Base-by-base conservation (phyloP, 208 protist species). In the Leishmania tarentolae region DNA sequence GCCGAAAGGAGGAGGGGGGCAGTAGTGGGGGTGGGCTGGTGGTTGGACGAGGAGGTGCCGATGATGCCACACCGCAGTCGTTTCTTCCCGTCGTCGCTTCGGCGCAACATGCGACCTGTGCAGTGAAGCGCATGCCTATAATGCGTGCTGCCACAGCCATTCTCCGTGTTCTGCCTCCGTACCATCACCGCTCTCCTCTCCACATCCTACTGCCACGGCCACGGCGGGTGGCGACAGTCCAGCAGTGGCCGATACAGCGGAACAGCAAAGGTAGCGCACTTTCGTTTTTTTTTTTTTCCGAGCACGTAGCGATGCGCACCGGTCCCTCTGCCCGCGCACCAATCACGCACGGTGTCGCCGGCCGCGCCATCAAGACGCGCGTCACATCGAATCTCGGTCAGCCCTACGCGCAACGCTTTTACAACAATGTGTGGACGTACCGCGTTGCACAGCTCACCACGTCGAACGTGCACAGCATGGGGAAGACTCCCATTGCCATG, bases 371-470 rank as follows among this genome's bases (percentile, higher is more conserved):
- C 68, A 97, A 97, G 75, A 91, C 88, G 7, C 93, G 91, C 47
- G 89, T 97, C 19, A 74, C 80, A 61, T 95, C 92, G 2, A 97
- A 97, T 71, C 72, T 92, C 21, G 88, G 87, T 19, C 88, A 91
- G 50, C 87, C 91, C 40, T 92, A 90, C 75, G 86, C 88, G 31
- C 79, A 86, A 37, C 91, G 94, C 53, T 94, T 94, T 82, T 93
- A 89, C 75, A 93, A 96, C 80, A 86, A 82, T 28, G 35, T 94
- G 9, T 97, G 94, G 92, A 94, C 90, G 13, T 96, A 97, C 82
- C 91, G 92, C 47, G 76, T 93, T 28, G 86, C 90, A 6, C 94
- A 97, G 86, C 90, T 97, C 53, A 96, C 94, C n/a, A 97, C 92
- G 37, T 93, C 90, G 21, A 95, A 95, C 71, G 77, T 94, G 66